A percentile compares a stretch with the other conserved stretches of the same genome.
phyloP scores from a whole-genome alignment of 2,329 filamentous ascomycete species.

The Diaporthe sp. region DNA sequence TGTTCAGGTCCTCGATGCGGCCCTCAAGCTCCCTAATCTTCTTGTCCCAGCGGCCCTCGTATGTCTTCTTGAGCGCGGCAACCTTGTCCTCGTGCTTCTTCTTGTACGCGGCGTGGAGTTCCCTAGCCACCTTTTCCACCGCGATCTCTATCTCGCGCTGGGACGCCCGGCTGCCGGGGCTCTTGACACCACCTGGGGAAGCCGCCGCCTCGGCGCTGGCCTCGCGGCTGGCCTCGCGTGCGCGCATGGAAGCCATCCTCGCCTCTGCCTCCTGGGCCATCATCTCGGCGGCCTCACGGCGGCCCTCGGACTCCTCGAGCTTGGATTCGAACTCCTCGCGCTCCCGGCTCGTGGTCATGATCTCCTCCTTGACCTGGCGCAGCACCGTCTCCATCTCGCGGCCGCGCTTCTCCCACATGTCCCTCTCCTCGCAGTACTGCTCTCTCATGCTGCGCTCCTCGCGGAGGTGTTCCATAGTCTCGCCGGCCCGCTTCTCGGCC shows the following conservation, averaged over 20 bases:
- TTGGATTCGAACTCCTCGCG: conserved; percentile 82
- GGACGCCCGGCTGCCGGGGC: conserved; percentile 46
- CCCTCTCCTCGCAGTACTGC: conserved; percentile 79
- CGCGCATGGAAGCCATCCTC: conserved; percentile 80
- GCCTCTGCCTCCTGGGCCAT: conserved; percentile 82
- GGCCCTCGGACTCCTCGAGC: conserved; percentile 81
- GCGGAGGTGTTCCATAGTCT: conserved; percentile 84
- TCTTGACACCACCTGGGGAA: conserved; percentile 56
- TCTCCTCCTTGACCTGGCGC: conserved; percentile 83
- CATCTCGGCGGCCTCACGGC: conserved; percentile 79
- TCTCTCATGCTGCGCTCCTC: conserved; percentile 81
- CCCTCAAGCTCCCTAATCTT: conserved; percentile 82
- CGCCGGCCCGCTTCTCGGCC: conserved; percentile 91
- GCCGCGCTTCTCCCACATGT: conserved; percentile 86
- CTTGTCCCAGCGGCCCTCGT: conserved; percentile 92
- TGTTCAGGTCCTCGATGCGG: conserved; percentile 75
- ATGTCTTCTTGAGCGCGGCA: conserved; percentile 84
- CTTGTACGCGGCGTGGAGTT: conserved; percentile 94
- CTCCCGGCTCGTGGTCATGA: conserved; percentile 82
- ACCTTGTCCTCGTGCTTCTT: conserved; percentile 98
- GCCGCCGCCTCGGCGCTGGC: conserved; percentile 53
- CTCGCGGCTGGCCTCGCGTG: conserved; percentile 69
- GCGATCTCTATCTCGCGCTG: conserved; percentile 82
- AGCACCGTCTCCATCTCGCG: conserved; percentile 88
- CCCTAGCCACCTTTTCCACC: conserved; percentile 91